Evolutionary conservation across 441 rosid genomes (phyloP).

Genomic region (Erysimum cheiri): DNA sequence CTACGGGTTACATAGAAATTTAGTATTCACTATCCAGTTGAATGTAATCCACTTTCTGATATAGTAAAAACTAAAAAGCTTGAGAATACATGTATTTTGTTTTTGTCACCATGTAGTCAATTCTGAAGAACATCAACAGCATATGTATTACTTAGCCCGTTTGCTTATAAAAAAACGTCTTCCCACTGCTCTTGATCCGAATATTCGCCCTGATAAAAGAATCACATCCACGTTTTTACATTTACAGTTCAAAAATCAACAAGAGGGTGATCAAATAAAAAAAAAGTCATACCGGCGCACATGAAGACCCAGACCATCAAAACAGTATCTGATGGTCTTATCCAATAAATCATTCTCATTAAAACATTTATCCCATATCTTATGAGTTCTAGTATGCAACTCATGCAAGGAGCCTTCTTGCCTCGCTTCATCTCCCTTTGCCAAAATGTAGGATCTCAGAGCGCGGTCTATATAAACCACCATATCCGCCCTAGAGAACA

Average conservation of each 20-base stretch:
- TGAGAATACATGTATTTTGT: no score
- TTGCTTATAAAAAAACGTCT: background rate
- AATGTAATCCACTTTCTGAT: no score
- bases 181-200: background rate
- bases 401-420: background rate
- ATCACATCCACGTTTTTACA: background rate
- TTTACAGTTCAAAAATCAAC: background rate
- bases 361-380: background rate
- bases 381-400: slow-evolving; percentile 2
- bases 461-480: background rate
- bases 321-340: background rate
- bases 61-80: no score
- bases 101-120: no score
- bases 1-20: no score
- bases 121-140: no score
- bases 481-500: background rate
- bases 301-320: background rate
- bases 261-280: background rate
- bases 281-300: background rate
- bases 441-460: slow-evolving; percentile 5
- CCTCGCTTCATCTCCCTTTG: background rate
- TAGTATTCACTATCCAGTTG: no score
- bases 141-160: no score
- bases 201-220: background rate
- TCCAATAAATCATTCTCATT: background rate